Evolutionary conservation across 768 basidiomycete species (phyloP).

Genomic region (Phlegmacium glaucopus): DNA sequence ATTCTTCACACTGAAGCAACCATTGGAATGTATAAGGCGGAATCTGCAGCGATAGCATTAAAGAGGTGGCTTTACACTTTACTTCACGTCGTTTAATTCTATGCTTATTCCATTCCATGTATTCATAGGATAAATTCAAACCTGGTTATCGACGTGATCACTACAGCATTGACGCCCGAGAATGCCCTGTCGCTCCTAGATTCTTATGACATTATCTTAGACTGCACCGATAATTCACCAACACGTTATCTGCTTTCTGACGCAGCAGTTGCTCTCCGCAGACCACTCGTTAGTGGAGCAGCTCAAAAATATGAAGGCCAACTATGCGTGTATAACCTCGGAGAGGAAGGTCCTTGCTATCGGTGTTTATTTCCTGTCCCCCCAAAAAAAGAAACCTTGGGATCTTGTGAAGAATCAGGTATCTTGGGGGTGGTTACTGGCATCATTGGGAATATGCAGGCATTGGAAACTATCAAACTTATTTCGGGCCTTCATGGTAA

Average conservation of each 20-base stretch:
- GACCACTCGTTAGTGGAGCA: slow-evolving; percentile 88
- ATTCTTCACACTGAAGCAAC: slow-evolving; percentile 79
- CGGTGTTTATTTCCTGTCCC: slow-evolving; percentile 89
- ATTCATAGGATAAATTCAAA: slow-evolving; percentile 67
- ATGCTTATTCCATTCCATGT: slow-evolving; percentile 1
- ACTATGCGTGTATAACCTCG: slow-evolving; percentile 71
- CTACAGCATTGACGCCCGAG: slow-evolving; percentile 47
- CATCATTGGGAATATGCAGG: slow-evolving; percentile 86
- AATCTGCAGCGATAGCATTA: slow-evolving; percentile 74
- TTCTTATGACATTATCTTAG: slow-evolving; percentile 75
- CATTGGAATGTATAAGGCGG: slow-evolving; percentile 76
- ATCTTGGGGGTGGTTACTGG: slow-evolving; percentile 89
- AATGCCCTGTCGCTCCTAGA: slow-evolving; percentile 65
- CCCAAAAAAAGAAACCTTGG: slow-evolving; percentile 56
- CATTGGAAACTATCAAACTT: slow-evolving; percentile 82
- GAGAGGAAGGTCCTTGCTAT: slow-evolving; percentile 79
- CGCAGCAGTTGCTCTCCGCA: slow-evolving; percentile 67
- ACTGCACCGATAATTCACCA: slow-evolving; percentile 92
- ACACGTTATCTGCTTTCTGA: slow-evolving; percentile 94
- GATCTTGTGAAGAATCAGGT: slow-evolving; percentile 86
- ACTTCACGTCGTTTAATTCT: neutral
- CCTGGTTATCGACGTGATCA: slow-evolving; percentile 54
- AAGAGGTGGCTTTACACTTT: slow-evolving; percentile 42
- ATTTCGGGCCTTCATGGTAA: slow-evolving; percentile 65
- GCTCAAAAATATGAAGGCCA: slow-evolving; percentile 87